A percentile compares a stretch with the other conserved stretches of the same genome.
phyloP scores from a whole-genome alignment of 2,329 filamentous ascomycete genomes.

The Xylariaceae sp. region DNA sequence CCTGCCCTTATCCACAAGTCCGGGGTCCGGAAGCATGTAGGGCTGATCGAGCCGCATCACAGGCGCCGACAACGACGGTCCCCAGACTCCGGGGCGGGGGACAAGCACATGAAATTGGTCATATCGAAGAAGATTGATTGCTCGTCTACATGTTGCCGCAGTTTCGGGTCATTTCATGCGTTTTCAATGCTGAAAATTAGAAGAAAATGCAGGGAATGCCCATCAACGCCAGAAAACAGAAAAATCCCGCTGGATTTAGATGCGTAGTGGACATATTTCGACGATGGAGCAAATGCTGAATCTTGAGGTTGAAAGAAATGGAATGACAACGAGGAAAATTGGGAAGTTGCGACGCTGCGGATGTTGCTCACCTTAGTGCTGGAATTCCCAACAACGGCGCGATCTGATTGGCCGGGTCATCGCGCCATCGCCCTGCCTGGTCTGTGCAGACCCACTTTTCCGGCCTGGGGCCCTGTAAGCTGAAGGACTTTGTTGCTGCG shows the following conservation, averaged over 20 bases:
- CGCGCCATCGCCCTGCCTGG: slow-evolving; percentile 22
- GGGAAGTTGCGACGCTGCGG: slow-evolving; percentile 28
- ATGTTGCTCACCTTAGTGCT: slow-evolving; percentile 21
- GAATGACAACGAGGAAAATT: slow-evolving; percentile 21
- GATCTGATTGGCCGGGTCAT: slow-evolving; percentile 25
- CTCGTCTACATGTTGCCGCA: slow-evolving; percentile 14
- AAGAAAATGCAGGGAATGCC: slow-evolving; percentile 18
- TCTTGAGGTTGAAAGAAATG: slow-evolving; percentile 27
- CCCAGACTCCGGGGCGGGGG: slow-evolving; percentile 24
- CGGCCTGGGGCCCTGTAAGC: slow-evolving; percentile 2
- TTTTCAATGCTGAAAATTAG: slow-evolving; percentile 18
- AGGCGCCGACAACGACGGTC: slow-evolving; percentile 33
- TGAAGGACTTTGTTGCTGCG: slow-evolving; percentile 15
- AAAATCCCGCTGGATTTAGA: slow-evolving; percentile 3
- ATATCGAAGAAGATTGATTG: slow-evolving; percentile 27
- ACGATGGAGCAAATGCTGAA: slow-evolving; percentile 13
- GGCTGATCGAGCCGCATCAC: slow-evolving; percentile 35
- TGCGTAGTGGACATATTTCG: slow-evolving; percentile 4
- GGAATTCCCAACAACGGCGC: neutral
- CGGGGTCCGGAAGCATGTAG: slow-evolving; percentile 27
- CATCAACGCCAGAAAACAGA: neutral
- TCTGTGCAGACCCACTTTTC: slow-evolving; percentile 21
- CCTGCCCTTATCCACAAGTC: slow-evolving; percentile 24
- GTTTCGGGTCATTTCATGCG: slow-evolving; percentile 4
- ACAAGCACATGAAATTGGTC: slow-evolving; percentile 22